Percentiles rank a stretch among this genome's conserved stretches.
These are phyloP conservation scores for Kingdonia uniflora DNA, from an alignment of 164 flowering plant species.

Conservation along the genomic window DNA sequence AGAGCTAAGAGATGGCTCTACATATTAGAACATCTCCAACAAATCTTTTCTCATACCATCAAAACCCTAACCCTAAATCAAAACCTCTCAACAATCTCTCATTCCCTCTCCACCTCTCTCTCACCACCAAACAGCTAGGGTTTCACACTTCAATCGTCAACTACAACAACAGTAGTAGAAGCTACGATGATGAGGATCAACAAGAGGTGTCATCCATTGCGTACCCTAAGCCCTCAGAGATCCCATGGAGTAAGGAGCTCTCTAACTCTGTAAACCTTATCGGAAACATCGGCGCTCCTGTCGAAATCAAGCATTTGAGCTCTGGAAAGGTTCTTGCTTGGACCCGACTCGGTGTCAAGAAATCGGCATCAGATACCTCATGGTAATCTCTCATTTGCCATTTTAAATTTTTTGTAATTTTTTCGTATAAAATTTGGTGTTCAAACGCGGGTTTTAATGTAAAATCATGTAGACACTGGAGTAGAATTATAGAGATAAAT, in stretches of 20 bases:
- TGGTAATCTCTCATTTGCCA: constrained; percentile 36
- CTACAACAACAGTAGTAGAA: constrained; percentile 3
- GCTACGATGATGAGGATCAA: constrained; percentile 9
- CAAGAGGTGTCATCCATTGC: no score
- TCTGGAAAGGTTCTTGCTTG: constrained; percentile 77
- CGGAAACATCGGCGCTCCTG: constrained; percentile 54
- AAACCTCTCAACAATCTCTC: neutral
- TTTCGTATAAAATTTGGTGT: no score
- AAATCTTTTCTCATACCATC: neutral
- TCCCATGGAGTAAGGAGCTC: constrained; percentile 81
- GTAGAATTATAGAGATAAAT: no score
- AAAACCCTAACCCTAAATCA: constrained; percentile 5
- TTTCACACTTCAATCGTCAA: neutral
- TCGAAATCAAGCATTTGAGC: constrained; percentile 54
- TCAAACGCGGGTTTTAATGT: no score
- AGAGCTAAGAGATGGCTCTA: constrained; percentile 3
- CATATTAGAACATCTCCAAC: neutral
- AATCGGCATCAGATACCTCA: constrained; percentile 51
- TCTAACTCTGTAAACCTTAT: constrained; percentile 61
- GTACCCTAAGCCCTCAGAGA: constrained; percentile 63
- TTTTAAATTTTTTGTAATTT: neutral
- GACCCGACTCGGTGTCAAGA: constrained; percentile 71
- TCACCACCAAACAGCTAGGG: neutral
- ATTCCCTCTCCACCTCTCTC: constrained; percentile 2
- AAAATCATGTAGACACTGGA: no score